Evolutionary conservation across 1,284 basidiomycete species (phyloP).

Genomic region (Rhodotorula sp.): DNA sequence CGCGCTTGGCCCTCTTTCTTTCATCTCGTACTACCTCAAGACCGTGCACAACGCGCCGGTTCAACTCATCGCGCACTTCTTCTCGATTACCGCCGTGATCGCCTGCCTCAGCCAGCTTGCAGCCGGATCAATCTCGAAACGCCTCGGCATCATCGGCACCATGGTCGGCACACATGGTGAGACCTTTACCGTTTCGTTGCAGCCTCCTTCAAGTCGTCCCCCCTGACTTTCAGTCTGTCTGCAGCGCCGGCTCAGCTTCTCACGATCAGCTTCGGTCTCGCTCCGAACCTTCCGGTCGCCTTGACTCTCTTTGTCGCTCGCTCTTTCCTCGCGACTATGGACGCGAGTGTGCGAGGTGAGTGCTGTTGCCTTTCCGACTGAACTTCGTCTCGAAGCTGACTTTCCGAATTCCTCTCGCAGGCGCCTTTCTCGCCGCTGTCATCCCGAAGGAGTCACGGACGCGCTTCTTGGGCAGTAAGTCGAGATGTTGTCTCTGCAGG

Average conservation of each 20-base stretch:
- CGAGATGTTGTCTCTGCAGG: background rate
- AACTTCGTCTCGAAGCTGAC: background rate
- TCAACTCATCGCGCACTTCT: constrained; percentile 22
- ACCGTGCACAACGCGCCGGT: constrained; percentile 16
- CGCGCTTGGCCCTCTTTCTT: constrained; percentile 27
- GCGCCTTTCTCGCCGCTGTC: constrained; percentile 35
- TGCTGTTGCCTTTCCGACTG: no score
- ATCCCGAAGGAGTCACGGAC: constrained; percentile 30
- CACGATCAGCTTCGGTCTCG: constrained; percentile 28
- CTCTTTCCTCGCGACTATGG: constrained; percentile 26
- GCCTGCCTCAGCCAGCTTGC: constrained; percentile 23
- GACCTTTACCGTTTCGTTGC: background rate
- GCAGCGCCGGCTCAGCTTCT: constrained; percentile 30
- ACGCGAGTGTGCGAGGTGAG: constrained; percentile 28
- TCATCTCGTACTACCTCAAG: constrained; percentile 37
- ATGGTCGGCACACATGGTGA: constrained; percentile 39
- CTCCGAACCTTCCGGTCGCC: constrained; percentile 19
- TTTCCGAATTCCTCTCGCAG: background rate
- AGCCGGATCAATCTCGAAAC: constrained; percentile 20
- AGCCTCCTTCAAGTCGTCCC: no score
- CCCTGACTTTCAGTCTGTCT: background rate
- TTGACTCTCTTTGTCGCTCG: constrained; percentile 28
- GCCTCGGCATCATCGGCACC: constrained; percentile 30
- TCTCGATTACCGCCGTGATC: constrained; percentile 26
- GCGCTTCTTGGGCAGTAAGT: constrained; percentile 31